A percentile compares a stretch with the other conserved stretches of the same genome.
Evolutionary conservation across 2,329 filamentous ascomycete genomes (phyloP).

Genomic region (Pleurostoma richardsiae): DNA sequence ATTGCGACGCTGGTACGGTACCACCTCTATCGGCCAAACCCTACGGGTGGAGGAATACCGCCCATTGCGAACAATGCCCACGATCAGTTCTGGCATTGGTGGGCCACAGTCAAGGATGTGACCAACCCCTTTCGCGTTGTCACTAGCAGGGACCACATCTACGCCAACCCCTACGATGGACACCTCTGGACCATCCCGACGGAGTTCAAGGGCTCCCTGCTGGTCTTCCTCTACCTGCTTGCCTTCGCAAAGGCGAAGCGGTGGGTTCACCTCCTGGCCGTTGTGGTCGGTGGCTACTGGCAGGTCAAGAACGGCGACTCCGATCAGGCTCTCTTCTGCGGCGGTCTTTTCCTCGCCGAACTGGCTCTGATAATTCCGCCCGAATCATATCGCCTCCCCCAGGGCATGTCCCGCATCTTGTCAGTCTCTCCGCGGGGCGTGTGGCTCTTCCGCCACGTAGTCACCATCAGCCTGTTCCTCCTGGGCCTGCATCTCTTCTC

Average conservation of each 20-base stretch:
- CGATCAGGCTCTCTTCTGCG: conserved; percentile 1
- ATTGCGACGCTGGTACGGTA: conserved; percentile 6
- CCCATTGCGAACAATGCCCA: conserved; percentile 1
- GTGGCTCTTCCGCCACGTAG: too few relatives aligned
- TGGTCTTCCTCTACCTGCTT: conserved; percentile 10
- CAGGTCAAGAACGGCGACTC: neutral
- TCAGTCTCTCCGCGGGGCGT: neutral
- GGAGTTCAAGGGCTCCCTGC: conserved; percentile 13
- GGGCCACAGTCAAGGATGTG: neutral
- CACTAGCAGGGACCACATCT: neutral
- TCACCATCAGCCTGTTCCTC: neutral
- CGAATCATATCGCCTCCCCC: neutral
- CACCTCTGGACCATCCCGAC: conserved; percentile 16
- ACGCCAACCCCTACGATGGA: conserved; percentile 9
- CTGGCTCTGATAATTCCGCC: conserved; percentile 9
- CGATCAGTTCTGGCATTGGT: neutral
- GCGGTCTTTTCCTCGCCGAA: conserved; percentile 15
- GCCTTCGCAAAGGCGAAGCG: conserved; percentile 6
- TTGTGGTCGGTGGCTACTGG: conserved; percentile 6
- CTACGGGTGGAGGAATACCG: too few relatives aligned
- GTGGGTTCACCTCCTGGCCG: conserved; percentile 10
- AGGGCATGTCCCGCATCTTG: neutral
- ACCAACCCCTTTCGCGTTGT: neutral
- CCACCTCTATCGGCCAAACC: neutral
- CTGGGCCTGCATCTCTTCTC: conserved; percentile 1